Evolutionary conservation across 2,329 filamentous ascomycete genomes (phyloP).

Genomic region (Arthrobotrys musiformis): DNA sequence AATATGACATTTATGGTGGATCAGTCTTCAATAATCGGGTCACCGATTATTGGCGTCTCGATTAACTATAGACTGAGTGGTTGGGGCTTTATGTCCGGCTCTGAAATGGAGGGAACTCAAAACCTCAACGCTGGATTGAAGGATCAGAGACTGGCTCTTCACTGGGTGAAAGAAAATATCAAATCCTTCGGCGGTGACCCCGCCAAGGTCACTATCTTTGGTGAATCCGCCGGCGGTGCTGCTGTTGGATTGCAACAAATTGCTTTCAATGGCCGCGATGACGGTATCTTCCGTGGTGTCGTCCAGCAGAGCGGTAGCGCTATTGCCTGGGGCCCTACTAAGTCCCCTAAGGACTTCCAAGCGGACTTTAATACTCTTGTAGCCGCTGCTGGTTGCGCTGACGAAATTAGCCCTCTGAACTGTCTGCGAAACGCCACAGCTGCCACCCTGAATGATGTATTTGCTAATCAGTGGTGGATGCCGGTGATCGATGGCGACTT

Average conservation of each 20-base stretch:
- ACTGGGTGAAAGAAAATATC: conserved; percentile 73
- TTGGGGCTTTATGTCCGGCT: conserved; percentile 68
- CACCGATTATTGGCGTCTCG: conserved; percentile 68
- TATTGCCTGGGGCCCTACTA: conserved; percentile 69
- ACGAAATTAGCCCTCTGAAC: conserved; percentile 69
- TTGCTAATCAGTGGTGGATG: conserved; percentile 65
- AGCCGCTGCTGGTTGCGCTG: conserved; percentile 69
- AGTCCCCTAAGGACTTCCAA: conserved; percentile 70
- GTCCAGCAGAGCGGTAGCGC: conserved; percentile 66
- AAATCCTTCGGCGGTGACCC: conserved; percentile 71
- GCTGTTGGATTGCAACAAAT: conserved; percentile 67
- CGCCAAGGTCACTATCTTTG: conserved; percentile 72
- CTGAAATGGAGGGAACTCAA: conserved; percentile 63
- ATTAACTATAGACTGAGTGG: conserved; percentile 68
- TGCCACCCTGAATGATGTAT: conserved; percentile 68
- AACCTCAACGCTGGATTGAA: conserved; percentile 72
- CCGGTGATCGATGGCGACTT: conserved; percentile 70
- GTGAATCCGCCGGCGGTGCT: conserved; percentile 70
- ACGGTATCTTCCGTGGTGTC: conserved; percentile 68
- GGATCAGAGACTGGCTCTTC: conserved; percentile 71
- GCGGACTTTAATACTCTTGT: conserved; percentile 73
- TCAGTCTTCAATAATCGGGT: conserved; percentile 67
- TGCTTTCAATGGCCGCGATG: conserved; percentile 68
- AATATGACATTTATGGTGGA: conserved; percentile 72
- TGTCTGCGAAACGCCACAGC: conserved; percentile 74